Base-by-base conservation (phyloP, 1,139 yeast genomes). In the Taphrina sp. region DNA sequence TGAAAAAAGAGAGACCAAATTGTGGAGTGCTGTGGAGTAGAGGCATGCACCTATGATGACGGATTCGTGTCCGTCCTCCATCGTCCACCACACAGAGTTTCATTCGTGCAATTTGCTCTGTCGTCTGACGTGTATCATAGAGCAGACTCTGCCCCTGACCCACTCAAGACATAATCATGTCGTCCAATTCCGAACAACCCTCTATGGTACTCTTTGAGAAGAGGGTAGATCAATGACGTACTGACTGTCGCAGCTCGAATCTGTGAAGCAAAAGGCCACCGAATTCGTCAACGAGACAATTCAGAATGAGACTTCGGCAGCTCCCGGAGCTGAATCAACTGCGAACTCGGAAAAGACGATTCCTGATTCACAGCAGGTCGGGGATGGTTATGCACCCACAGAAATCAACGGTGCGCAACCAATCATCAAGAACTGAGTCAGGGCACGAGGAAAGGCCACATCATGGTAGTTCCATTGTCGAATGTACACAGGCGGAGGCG, bases 341-440 rank as follows among this genome's bases (percentile, higher is more conserved):
- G 24, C 14, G 16, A 37, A 46, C 10, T 28, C 39, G 33, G 54
- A 38, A 17, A 41, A 49, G 46, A 49, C 54, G 39, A 41, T 41
- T 3, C 54, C 28, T 34, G 54, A 49, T 20, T 7, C 23, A 8
- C 44, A 49, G 39, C 46, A 49, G 36, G 54, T 28, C 16, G 54
- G 54, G 14, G 46, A 49, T n/a, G 4, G 45, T 17, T 49, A 49
- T 39, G 33, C 43, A 12, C 23, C 54, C 10, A 49, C 54, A 19
- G 54, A 49, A 42, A 49, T 38, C 34, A 49, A 49, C 36, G 54
- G 54, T 10, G 54, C 54, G 16, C 54, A 49, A 23, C 54, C 54
- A 33, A 39, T 39, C 16, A 39, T 49, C 26, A 33, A 34, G 26
- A 38, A 49, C 26, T 49, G 22, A 31, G 19, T 34, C n/a, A n/a